Base-by-base conservation (phyloP, 2,329 filamentous ascomycete genomes). In the Colletotrichum somersetense region DNA sequence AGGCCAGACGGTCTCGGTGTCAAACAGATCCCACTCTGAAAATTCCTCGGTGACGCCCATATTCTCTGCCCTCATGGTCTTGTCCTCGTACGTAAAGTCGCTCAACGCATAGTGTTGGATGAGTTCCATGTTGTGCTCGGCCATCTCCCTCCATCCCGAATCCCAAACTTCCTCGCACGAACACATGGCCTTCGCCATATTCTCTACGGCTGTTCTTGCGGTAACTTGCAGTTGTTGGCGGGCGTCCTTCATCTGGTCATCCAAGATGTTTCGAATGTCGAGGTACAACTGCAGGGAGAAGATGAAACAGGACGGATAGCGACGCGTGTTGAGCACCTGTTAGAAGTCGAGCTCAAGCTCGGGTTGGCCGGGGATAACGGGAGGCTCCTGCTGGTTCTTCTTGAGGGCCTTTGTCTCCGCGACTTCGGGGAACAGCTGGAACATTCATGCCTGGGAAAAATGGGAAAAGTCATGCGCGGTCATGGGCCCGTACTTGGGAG, bases 201-300 rank as follows among this genome's bases (percentile, higher is more conserved):
- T n/a, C 26, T 53, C 8, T 5, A 38, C 2, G 20, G 44, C 26
- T 1, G 20, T 3, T 11, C 50, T n/a, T 8, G 48, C 48, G 5
- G 35, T 62, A 8, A 16, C 38, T 5, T 62, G 23, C 0, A 66
- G 46, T 8, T 53, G 44, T n/a, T 42, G 23, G 5, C 44, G 46
- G 23, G 64, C 64, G 6, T 61, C 46, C 16, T 52, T 46, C 10
- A 66, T 56, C 56, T 66, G 46, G 2, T 44, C 5, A 12, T 67
- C 65, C 16, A 62, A n/a, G 16, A 67, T 67, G 57, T 62, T 67
- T 3, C 57, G 23, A 18, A 55, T 62, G 26, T 69, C 61, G 5
- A 52, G 30, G 23, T 65, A 65, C 0, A 65, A 42, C 52, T 69
- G 61, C 0, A 65, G 52, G 16, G 48, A 62, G 10, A 62, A 62